phyloP scores from a whole-genome alignment of 2,329 filamentous ascomycete genomes.

The Neonectria sp. region DNA sequence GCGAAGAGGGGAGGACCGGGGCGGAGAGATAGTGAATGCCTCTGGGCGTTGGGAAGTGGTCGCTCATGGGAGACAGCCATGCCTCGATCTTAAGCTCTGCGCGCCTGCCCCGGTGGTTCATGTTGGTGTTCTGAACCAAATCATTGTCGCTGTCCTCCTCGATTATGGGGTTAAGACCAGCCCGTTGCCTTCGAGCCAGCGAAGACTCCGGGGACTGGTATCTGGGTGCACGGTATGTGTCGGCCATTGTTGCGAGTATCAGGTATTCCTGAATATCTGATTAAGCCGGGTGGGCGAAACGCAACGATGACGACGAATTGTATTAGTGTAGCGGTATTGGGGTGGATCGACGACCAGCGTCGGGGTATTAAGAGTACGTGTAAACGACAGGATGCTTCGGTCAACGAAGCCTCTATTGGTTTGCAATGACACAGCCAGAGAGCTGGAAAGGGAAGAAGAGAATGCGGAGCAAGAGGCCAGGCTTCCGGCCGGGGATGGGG shows the following conservation, averaged over 20 bases:
- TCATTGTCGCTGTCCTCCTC: slow-evolving; percentile 67
- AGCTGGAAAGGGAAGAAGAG: slow-evolving; percentile 53
- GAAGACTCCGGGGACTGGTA: slow-evolving; percentile 66
- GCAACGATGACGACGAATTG: slow-evolving; percentile 31
- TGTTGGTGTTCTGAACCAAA: slow-evolving; percentile 39
- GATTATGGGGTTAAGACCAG: slow-evolving; percentile 76
- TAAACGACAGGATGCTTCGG: slow-evolving; percentile 61
- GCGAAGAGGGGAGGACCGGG: slow-evolving; percentile 73
- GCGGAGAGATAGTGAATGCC: slow-evolving; percentile 76
- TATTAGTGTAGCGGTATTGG: slow-evolving; percentile 44
- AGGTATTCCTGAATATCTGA: slow-evolving; percentile 53
- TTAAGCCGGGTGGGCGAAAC: slow-evolving; percentile 31
- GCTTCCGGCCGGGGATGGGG: slow-evolving; percentile 49
- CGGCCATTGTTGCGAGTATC: slow-evolving; percentile 65
- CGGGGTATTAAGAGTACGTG: slow-evolving; percentile 41
- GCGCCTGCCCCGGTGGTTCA: slow-evolving; percentile 45
- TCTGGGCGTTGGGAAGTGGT: slow-evolving; percentile 81
- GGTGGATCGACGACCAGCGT: slow-evolving; percentile 55
- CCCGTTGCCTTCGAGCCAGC: slow-evolving; percentile 69
- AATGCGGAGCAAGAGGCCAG: slow-evolving; percentile 51
- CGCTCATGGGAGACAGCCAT: slow-evolving; percentile 72
- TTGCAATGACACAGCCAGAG: slow-evolving; percentile 47
- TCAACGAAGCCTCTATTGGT: slow-evolving; percentile 59
- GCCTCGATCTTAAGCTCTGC: slow-evolving; percentile 66
- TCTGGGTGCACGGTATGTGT: slow-evolving; percentile 46